Evolutionary conservation across 2,329 filamentous ascomycete species (phyloP), one percentile per base, ranked within the genome.

Genomic region (Sclerotinia minor): DNA sequence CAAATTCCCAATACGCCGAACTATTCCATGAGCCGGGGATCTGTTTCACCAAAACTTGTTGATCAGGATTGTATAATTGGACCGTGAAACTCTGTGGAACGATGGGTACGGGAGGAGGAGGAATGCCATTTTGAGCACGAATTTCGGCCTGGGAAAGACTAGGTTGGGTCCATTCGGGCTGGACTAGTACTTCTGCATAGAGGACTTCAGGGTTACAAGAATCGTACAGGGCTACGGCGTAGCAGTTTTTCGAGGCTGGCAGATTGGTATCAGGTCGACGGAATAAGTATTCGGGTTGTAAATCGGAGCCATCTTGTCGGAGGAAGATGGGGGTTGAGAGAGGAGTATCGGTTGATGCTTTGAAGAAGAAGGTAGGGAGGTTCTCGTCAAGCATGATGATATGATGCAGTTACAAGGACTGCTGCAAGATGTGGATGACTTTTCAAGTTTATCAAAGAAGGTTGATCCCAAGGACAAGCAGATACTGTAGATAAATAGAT

Each of bases 11-110:
- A 65, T 87, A 86, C 64, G 92, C 87, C 19, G 88, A 89, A 69
- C 88, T 89, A 70, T 90, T 93, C 90, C 93, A 96, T 69, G 89
- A 88, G 45, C 91, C 89, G 52, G 89, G 84, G 73, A 90, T 87
- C 74, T 89, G 85, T 73, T 85, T 88, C 47, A 98, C 85, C 0
- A 83, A 74, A 26, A 98, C 82, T 73, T 90, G 85, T 78, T 95
- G 92, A 77, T 98, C 94, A 0, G 95, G 95, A 77, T 97, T 95
- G 83, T 97, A 98, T 3, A 99, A 87, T 74, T 94, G 90, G 50
- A 98, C 84, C n/a, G 85, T 84, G 78, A 98, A 97, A 65, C 87
- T 83, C 67, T 89, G 88, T 0, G 94, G 94, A 38, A 92, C 85
- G 45, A 92, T 83, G 13, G 94, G 90, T 69, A 90, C 85, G 0